Evolutionary conservation across 768 basidiomycete species (phyloP).

Genomic region (Tremella yokohamensis): DNA sequence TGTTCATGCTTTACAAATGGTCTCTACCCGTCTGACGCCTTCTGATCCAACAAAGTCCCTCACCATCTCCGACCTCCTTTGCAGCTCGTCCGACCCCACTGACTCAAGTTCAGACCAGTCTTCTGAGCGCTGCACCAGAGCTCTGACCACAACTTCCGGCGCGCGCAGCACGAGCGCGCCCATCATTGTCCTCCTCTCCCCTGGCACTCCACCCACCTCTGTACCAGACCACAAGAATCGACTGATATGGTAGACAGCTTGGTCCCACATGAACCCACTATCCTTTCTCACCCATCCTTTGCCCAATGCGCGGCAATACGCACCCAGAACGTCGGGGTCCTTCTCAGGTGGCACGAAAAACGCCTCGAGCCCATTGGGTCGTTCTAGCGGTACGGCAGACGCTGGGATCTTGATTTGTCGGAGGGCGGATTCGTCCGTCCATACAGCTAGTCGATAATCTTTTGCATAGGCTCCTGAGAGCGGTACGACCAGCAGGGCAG

Average conservation of each 20-base stretch:
- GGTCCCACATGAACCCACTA: not conserved
- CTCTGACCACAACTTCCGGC: too few relatives aligned
- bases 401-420: not conserved
- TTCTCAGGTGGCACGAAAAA: not conserved
- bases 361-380: not conserved
- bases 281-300: not conserved
- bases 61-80: not conserved
- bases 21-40: not conserved
- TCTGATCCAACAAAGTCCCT: not conserved
- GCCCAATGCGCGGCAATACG: not conserved
- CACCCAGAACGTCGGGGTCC: not conserved
- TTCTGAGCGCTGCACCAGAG: too few relatives aligned
- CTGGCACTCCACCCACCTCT: too few relatives aligned
- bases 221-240: not conserved
- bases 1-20: not conserved
- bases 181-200: too few relatives aligned
- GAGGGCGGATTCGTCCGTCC: not conserved
- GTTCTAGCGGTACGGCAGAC: not conserved
- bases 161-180: too few relatives aligned
- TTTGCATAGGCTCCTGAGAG: not conserved
- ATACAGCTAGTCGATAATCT: not conserved
- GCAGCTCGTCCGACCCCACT: not conserved
- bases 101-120: too few relatives aligned
- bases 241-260: not conserved
- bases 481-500: conserved; percentile 55